Percentiles rank a stretch among this genome's conserved stretches.
phyloP scores from a whole-genome alignment of 2,329 filamentous ascomycete genomes.

The Alternaria angustiovoidea region DNA sequence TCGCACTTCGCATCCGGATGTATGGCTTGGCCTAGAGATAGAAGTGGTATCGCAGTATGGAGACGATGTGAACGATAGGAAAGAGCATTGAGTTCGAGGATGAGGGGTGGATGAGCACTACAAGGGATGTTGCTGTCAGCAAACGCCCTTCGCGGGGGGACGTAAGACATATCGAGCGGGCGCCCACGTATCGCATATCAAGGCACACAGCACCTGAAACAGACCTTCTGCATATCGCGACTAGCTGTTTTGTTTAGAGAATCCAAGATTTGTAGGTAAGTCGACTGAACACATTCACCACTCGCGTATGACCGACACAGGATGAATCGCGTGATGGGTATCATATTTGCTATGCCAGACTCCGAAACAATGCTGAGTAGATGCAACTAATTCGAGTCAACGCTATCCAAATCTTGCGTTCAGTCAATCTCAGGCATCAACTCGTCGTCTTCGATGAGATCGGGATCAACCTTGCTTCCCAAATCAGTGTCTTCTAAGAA shows the following conservation, averaged over 20 bases:
- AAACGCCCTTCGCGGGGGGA: background rate
- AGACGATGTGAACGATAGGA: background rate
- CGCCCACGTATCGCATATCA: background rate
- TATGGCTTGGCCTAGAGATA: background rate
- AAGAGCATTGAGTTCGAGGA: background rate
- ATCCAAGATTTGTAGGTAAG: background rate
- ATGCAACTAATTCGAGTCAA: background rate
- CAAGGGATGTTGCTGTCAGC: background rate
- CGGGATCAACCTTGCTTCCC: slow-evolving; percentile 75
- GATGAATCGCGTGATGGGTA: slow-evolving; percentile 7
- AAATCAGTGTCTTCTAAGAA: slow-evolving; percentile 86
- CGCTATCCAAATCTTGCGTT: background rate
- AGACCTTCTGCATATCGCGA: background rate
- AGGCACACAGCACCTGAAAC: background rate
- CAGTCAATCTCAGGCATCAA: slow-evolving; percentile 36
- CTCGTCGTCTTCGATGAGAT: slow-evolving; percentile 40
- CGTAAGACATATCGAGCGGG: background rate
- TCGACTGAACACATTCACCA: background rate
- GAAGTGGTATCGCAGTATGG: background rate
- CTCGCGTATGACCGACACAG: background rate
- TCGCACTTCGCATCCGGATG: background rate
- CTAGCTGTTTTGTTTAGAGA: background rate
- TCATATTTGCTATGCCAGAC: slow-evolving; percentile 6
- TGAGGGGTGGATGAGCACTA: background rate
- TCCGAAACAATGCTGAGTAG: background rate